Evolutionary conservation across 169 alveolate species (phyloP).

Genomic region (Blepharisma undulans): DNA sequence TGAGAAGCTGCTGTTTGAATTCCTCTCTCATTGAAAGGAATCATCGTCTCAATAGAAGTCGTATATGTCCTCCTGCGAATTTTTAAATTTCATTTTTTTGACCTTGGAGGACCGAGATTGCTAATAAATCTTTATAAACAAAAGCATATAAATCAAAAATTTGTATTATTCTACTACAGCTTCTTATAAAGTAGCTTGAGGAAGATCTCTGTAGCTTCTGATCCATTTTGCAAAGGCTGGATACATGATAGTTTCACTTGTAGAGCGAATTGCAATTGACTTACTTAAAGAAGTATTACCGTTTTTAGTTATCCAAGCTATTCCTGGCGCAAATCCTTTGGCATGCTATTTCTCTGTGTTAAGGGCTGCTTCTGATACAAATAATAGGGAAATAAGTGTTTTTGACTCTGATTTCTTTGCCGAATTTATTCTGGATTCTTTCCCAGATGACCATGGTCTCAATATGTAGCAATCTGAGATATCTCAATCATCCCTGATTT

Average conservation of each 20-base stretch:
- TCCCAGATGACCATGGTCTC: conserved; percentile 99
- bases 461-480: conserved; percentile 98
- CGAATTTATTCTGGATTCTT: conserved; percentile 91
- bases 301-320: conserved; percentile 99
- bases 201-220: conserved; percentile 98
- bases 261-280: conserved; percentile 98
- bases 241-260: conserved; percentile 99
- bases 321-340: conserved; percentile 99
- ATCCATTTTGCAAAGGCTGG: conserved; percentile 99
- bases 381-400: conserved; percentile 96
- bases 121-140: conserved; percentile 95
- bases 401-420: conserved; percentile 89
- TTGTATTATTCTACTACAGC: conserved; percentile 88
- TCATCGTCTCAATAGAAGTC: conserved; percentile 95
- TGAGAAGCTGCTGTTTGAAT: conserved; percentile 99
- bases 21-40: conserved; percentile 98
- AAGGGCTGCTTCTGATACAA: conserved; percentile 93
- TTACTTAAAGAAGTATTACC: conserved; percentile 94
- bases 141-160: conserved; percentile 89
- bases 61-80: conserved; percentile 99
- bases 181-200: conserved; percentile 95
- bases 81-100: conserved; percentile 95
- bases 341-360: conserved; percentile 97
- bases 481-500: conserved; percentile 97
- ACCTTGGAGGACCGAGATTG: conserved; percentile 98